Evolutionary conservation across 2,329 filamentous ascomycete genomes (phyloP).

Genomic region (Aureobasidium pullulans): DNA sequence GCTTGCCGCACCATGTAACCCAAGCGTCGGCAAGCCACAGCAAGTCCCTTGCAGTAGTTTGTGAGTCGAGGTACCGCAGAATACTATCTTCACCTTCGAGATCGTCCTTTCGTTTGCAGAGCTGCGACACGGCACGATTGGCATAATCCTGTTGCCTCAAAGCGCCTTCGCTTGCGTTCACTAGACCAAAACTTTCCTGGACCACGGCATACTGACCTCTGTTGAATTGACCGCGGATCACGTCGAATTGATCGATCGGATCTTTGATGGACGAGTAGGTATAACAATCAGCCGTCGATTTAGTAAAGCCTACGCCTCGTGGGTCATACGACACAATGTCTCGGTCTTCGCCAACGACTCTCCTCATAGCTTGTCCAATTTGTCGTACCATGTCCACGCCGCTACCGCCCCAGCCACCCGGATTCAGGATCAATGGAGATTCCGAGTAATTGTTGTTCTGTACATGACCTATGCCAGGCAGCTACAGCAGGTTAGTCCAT

Average conservation of each 20-base stretch:
- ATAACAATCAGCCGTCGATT: constrained; percentile 6
- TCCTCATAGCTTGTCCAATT: constrained; percentile 19
- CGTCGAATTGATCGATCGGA: not conserved
- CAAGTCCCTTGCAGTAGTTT: constrained; percentile 44
- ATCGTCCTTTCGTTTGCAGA: constrained; percentile 19
- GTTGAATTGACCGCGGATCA: not conserved
- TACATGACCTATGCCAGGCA: not conserved
- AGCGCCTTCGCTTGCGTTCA: constrained; percentile 32
- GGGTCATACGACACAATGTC: constrained; percentile 42
- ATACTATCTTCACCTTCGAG: constrained; percentile 21
- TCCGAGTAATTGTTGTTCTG: not conserved
- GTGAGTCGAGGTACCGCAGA: constrained; percentile 39
- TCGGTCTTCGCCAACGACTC: constrained; percentile 23
- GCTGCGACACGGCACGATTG: constrained; percentile 27
- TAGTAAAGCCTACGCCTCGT: constrained; percentile 18
- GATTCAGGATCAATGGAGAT: constrained; percentile 31
- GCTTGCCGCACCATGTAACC: constrained; percentile 13
- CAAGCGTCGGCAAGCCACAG: constrained; percentile 37
- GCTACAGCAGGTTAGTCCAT: not conserved
- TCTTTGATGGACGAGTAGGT: not conserved
- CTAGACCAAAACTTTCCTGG: constrained; percentile 28
- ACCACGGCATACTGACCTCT: constrained; percentile 21
- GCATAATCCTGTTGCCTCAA: constrained; percentile 37
- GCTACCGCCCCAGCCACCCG: constrained; percentile 38
- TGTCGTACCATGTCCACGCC: constrained; percentile 28